Percentiles rank a stretch among this genome's conserved stretches.
These are phyloP conservation scores for Acacia concinna DNA, from an alignment of 331 rosid species.

Conservation along the genomic window DNA sequence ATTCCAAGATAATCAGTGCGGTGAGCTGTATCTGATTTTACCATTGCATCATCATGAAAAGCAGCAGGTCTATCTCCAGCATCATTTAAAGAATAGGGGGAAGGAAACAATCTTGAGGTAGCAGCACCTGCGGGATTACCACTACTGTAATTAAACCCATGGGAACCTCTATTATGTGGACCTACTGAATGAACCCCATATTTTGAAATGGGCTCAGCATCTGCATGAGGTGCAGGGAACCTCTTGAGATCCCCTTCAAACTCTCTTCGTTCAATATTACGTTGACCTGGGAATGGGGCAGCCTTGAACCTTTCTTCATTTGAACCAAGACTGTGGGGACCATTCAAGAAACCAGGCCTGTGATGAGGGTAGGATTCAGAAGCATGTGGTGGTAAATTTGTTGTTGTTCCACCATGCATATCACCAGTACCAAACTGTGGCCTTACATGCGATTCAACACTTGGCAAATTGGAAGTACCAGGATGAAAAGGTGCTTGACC, in stretches of 20 bases:
- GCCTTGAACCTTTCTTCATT: conserved; percentile 70
- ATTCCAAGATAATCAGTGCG: conserved; percentile 60
- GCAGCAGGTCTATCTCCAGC: conserved; percentile 56
- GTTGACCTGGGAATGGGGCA: conserved; percentile 47
- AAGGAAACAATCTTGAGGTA: conserved; percentile 46
- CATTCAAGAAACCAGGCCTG: conserved; percentile 41
- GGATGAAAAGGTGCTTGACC: conserved; percentile 51
- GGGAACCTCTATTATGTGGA: conserved; percentile 51
- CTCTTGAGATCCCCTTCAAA: conserved; percentile 67
- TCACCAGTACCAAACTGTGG: conserved; percentile 56
- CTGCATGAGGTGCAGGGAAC: conserved; percentile 66
- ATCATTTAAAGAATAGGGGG: conserved; percentile 43
- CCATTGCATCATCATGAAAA: conserved; percentile 49
- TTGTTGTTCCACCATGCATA: conserved; percentile 49
- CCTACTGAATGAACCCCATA: conserved; percentile 50
- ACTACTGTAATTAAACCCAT: conserved; percentile 41
- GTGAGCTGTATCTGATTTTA: conserved; percentile 47
- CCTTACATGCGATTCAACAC: conserved; percentile 46
- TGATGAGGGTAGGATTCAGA: conserved; percentile 36
- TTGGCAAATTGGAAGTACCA: conserved; percentile 49
- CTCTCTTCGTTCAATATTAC: conserved; percentile 48
- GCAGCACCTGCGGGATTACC: conserved; percentile 32
- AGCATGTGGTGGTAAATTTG: conserved; percentile 56
- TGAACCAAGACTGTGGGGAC: conserved; percentile 47
- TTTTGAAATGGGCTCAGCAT: conserved; percentile 57